Evolutionary conservation across 257 asterid species (phyloP), one percentile per base, ranked within the genome.

Genomic region (Lycium ferocissimum): DNA sequence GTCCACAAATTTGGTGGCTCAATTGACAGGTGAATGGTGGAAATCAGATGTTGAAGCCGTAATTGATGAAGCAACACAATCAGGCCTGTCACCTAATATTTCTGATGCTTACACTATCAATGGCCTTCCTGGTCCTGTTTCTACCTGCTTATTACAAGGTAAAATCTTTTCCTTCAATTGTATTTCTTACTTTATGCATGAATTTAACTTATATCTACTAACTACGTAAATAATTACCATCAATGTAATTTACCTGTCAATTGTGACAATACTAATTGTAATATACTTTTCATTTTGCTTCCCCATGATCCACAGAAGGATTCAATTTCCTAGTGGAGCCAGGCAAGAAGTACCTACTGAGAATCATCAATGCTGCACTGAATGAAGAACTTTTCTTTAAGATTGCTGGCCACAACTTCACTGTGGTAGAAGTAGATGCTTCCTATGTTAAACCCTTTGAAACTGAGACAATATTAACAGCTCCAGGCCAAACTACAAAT

Each of bases 11-110:
- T 56, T 43, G 15, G 49, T 59, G 51, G 73, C 69, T 20, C 22
- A 11, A 76, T 58, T 54, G 85, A 70, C n/a, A 93, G 98, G 97
- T 37, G 98, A 95, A 83, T 95, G 98, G 98, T 94, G 98, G 98
- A 95, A 94, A 26, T 85, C 94, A 43, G 98, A 95, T 81, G 96
- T 95, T 70, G 98, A 95, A 85, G 83, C 81, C 18, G 92, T 95
- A 63, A 72, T 95, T 81, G 86, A 90, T 83, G 84, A 80, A 51
- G 97, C 96, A 6, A 86, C 83, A 91, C 66, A 82, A 43, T 87
- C 88, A 18, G 98, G 98, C 11, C 58, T 58, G 85, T 90, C 96
- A 15, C 95, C 97, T 37, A 91, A 92, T 22, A 94, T 93, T 26
- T 95, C 98, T 1, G 96, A 95, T 89, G 95, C 98, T 54, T 91